Base-by-base conservation (phyloP, 495 filamentous ascomycete genomes). In the Penicillium arizonense region DNA sequence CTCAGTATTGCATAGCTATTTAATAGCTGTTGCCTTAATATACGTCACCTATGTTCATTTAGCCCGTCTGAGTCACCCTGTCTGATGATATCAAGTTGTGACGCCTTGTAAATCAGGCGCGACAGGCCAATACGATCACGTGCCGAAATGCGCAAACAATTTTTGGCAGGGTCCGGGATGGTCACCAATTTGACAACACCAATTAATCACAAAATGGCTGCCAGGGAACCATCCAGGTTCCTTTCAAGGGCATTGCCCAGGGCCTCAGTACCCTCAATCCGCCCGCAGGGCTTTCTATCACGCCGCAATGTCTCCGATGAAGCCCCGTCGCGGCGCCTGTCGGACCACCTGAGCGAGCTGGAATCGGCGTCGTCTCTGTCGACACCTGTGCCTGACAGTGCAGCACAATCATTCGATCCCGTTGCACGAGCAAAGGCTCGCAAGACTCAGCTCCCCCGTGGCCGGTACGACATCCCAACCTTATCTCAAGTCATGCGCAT, bases 361-460 rank as follows among this genome's bases (percentile, higher is more conserved):
- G 73, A 77, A 52, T 61, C 72, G n/a, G 58, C 53, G 7, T 66
- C 69, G 37, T 70, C 71, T 20, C 57, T 75, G 47, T 59, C 59
- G 18, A 52, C 56, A 28, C 12, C 60, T 28, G 56, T 68, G 7
- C 49, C 62, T 9, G 60, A 59, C 9, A 59, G 64, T 12, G 55
- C 55, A 11, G 62, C 67, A 30, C 64, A 71, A 53, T 72, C 73
- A 50, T 90, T 77, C 56, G 77, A 89, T 57, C 87, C 87, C 0
- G 64, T 83, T 47, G 76, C 74, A 54, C 73, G 66, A 58, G 75
- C 75, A 34, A 75, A 72, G 56, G 64, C 62, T 37, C 75, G 83
- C 47, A 79, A 73, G 57, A 75, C 54, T n/a, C 72, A 83, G 62
- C 73, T 90, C 12, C 86, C 87, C 42, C 76, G 79, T 26, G 86